These are phyloP conservation scores for Graphilbum ipis-grandicollis DNA, from an alignment of 2,329 filamentous ascomycete species.

Conservation along the genomic window DNA sequence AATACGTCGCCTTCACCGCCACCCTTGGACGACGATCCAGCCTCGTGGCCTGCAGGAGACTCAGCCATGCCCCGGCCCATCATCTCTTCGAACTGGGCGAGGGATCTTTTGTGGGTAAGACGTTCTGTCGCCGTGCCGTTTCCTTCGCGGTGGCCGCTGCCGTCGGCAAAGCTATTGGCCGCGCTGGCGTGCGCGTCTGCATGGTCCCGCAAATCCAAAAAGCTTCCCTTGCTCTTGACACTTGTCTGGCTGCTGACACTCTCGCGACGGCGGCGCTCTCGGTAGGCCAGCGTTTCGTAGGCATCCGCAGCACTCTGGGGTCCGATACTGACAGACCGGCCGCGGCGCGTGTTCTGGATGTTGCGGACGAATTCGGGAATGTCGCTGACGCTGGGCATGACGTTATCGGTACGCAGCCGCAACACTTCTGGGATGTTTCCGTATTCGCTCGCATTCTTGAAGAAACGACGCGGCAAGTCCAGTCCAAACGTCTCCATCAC, in stretches of 20 bases:
- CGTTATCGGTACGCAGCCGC: constrained; percentile 58
- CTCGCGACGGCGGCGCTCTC: constrained; percentile 45
- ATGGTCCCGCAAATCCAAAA: constrained; percentile 21
- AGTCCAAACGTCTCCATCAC: constrained; percentile 65
- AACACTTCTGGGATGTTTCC: constrained; percentile 60
- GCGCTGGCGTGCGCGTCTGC: constrained; percentile 8
- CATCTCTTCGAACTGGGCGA: constrained; percentile 53
- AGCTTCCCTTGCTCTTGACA: constrained; percentile 24
- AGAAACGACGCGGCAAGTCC: constrained; percentile 74
- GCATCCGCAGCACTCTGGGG: constrained; percentile 93
- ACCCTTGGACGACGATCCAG: background rate
- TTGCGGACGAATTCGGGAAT: constrained; percentile 67
- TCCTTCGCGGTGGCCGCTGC: constrained; percentile 19
- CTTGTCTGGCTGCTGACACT: constrained; percentile 34
- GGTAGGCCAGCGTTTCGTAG: constrained; percentile 85
- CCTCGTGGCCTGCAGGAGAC: constrained; percentile 7
- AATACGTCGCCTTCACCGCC: constrained; percentile 18
- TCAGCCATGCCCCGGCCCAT: constrained; percentile 49
- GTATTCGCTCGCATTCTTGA: constrained; percentile 80
- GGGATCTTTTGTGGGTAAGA: constrained; percentile 26
- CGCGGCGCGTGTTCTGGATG: constrained; percentile 50
- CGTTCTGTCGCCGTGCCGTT: constrained; percentile 25
- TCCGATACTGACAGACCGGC: constrained; percentile 72
- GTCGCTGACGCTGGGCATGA: constrained; percentile 78
- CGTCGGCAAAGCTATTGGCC: constrained; percentile 6